Evolutionary conservation across 2,329 filamentous ascomycete species (phyloP).

Genomic region (Colletotrichum eleusines): DNA sequence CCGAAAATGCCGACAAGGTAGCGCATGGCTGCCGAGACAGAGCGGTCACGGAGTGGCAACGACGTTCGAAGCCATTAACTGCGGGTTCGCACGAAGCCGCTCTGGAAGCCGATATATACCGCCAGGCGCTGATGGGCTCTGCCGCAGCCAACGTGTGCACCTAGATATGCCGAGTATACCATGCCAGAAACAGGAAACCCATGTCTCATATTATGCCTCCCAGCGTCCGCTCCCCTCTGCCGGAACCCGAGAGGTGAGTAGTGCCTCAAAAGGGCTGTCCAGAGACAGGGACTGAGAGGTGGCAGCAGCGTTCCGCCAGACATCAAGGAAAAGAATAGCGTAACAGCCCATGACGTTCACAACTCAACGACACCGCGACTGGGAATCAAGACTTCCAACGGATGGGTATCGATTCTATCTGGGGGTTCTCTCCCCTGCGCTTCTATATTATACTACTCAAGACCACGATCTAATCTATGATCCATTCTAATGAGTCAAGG

Average conservation of each 20-base stretch:
- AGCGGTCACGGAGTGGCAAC: not conserved
- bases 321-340: not conserved
- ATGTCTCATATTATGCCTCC: no score
- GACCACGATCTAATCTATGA: constrained; percentile 2
- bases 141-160: no score
- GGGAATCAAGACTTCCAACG: not conserved
- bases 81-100: not conserved
- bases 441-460: not conserved
- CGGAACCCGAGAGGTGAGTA: not conserved
- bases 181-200: no score
- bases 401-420: constrained; percentile 2
- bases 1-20: not conserved
- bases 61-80: not conserved
- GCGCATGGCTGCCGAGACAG: not conserved
- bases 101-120: not conserved
- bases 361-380: not conserved
- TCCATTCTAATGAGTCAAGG: not conserved
- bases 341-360: not conserved
- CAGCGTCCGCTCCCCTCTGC: no score
- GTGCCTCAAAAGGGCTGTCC: no score
- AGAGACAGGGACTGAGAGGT: not conserved
- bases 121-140: not conserved
- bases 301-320: not conserved
- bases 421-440: not conserved
- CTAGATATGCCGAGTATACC: no score